A percentile compares a stretch with the other conserved stretches of the same genome.
Evolutionary conservation across 768 basidiomycete genomes (phyloP).

Genomic region (Psilocybe sp.): DNA sequence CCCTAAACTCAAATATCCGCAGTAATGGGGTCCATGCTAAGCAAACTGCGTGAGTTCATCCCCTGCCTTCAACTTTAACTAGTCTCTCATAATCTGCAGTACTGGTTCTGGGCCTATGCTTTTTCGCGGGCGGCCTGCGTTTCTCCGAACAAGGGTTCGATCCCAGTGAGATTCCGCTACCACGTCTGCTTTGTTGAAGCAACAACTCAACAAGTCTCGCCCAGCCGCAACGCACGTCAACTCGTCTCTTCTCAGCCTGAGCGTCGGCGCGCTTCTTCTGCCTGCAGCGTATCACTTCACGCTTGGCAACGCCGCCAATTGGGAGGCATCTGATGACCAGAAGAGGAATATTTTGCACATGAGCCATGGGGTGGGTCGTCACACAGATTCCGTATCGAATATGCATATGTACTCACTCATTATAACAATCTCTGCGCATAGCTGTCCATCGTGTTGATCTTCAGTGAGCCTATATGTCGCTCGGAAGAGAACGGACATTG

Average conservation of each 20-base stretch:
- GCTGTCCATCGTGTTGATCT: conserved; percentile 76
- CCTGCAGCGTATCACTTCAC: conserved; percentile 77
- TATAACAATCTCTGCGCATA: conserved; percentile 18
- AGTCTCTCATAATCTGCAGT: conserved; percentile 38
- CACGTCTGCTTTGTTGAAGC: no score
- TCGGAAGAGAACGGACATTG: neutral
- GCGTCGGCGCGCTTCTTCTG: conserved; percentile 75
- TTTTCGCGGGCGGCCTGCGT: conserved; percentile 76
- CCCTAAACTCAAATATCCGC: neutral
- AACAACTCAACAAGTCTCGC: no score
- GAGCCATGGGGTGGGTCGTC: conserved; percentile 69
- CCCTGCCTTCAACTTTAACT: conserved; percentile 23
- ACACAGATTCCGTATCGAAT: neutral
- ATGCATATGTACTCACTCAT: neutral
- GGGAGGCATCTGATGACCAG: conserved; percentile 27
- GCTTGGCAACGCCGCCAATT: conserved; percentile 29
- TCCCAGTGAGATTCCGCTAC: conserved; percentile 42
- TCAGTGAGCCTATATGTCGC: conserved; percentile 44
- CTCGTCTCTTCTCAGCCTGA: conserved; percentile 70
- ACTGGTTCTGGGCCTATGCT: conserved; percentile 81
- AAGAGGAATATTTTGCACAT: conserved; percentile 56
- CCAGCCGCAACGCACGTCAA: conserved; percentile 72
- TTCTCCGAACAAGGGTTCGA: conserved; percentile 82
- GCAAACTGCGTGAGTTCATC: conserved; percentile 51
- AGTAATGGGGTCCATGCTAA: conserved; percentile 80